Conservation (phyloP, 805 yeast species). For the Candida stauntonica region DNA sequence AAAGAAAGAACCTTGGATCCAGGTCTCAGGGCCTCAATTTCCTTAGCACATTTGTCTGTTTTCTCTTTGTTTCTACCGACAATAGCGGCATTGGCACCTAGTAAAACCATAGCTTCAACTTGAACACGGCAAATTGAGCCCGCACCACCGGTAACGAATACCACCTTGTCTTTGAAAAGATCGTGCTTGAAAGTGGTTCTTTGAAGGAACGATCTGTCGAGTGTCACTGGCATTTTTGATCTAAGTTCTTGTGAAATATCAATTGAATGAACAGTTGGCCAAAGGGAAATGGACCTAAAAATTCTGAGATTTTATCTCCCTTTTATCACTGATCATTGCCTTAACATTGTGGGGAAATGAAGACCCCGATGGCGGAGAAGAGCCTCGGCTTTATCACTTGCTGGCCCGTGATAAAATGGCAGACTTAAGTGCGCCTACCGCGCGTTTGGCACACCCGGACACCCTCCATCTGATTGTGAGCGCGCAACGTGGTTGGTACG, state of each 20-base stretch:
- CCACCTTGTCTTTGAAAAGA: constrained; percentile 79
- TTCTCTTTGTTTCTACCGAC: constrained; percentile 71
- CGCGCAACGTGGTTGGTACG: not conserved
- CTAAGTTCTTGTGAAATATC: too few species aligned
- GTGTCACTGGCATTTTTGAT: constrained; percentile 10
- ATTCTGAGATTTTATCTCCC: too few species aligned
- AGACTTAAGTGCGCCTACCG: not conserved
- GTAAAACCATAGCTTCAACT: constrained; percentile 71
- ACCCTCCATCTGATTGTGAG: not conserved
- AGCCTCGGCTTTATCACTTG: not conserved
- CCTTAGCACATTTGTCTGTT: constrained; percentile 64
- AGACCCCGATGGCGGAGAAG: too few species aligned
- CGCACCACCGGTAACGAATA: constrained; percentile 92
- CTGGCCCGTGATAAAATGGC: too few species aligned
- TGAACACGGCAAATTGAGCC: constrained; percentile 94
- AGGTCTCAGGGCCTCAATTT: constrained; percentile 50
- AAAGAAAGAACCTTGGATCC: constrained; percentile 69
- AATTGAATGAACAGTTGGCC: too few species aligned
- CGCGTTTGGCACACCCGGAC: constrained; percentile 2
- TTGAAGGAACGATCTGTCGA: constrained; percentile 27
- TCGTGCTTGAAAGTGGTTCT: constrained; percentile 47
- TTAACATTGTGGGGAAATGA: too few species aligned
- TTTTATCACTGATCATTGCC: too few species aligned
- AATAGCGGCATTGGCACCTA: constrained; percentile 87
- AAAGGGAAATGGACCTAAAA: too few species aligned